phyloP scores from a whole-genome alignment of 1,284 basidiomycete species.

The Moesziomyces globuligerus region DNA sequence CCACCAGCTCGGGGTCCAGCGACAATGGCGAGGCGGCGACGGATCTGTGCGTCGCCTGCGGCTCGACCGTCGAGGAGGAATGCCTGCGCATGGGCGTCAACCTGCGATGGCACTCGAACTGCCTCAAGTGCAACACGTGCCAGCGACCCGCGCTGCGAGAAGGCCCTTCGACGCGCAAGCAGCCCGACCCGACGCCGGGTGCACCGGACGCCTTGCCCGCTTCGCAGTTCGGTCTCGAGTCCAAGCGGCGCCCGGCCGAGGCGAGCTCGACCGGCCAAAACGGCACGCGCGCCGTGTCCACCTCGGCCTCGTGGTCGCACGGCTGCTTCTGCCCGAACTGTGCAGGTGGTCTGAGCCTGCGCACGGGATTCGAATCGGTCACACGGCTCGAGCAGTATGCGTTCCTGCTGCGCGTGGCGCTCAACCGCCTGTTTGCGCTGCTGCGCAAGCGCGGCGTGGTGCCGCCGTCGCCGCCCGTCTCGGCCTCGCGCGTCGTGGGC shows the following conservation, averaged over 20 bases:
- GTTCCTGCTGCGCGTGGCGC: slow-evolving; percentile 93
- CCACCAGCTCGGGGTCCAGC: slow-evolving; percentile 43
- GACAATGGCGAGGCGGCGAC: slow-evolving; percentile 68
- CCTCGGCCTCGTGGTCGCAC: slow-evolving; percentile 25
- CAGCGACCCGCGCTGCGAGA: slow-evolving; percentile 64
- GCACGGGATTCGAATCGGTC: slow-evolving; percentile 83
- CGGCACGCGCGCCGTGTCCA: slow-evolving; percentile 8
- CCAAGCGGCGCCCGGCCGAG: slow-evolving; percentile 26
- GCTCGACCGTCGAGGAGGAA: slow-evolving; percentile 93
- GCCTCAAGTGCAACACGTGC: slow-evolving; percentile 83
- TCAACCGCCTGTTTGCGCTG: slow-evolving; percentile 88
- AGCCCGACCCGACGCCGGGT: slow-evolving; percentile 33
- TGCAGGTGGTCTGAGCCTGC: slow-evolving; percentile 68
- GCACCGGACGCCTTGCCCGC: slow-evolving; percentile 44
- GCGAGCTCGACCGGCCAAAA: slow-evolving; percentile 11
- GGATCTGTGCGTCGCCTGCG: slow-evolving; percentile 92
- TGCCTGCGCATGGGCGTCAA: slow-evolving; percentile 92
- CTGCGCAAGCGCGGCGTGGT: slow-evolving; percentile 92
- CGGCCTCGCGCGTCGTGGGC: slow-evolving; percentile 18
- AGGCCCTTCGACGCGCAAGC: slow-evolving; percentile 30
- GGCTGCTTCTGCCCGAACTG: slow-evolving; percentile 77
- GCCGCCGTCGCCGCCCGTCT: slow-evolving; percentile 74
- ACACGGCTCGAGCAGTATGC: slow-evolving; percentile 97
- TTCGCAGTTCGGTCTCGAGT: slow-evolving; percentile 57
- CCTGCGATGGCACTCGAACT: slow-evolving; percentile 94